A percentile compares a stretch with the other conserved stretches of the same genome.
phyloP scores from a whole-genome alignment of 768 basidiomycete genomes.

The Termitomyces sp. region DNA sequence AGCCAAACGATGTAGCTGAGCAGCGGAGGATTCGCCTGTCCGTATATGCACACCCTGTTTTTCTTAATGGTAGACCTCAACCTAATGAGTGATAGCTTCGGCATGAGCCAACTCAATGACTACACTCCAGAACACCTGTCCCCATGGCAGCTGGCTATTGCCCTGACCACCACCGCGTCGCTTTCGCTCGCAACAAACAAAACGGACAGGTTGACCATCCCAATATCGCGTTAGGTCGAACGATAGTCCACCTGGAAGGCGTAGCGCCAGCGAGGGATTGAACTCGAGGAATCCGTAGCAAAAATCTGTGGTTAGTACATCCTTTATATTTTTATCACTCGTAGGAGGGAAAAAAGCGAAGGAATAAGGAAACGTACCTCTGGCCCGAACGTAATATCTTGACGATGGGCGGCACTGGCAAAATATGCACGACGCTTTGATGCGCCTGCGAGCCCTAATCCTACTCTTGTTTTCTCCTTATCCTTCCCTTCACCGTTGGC shows the following conservation, averaged over 20 bases:
- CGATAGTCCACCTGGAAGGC: conserved; percentile 75
- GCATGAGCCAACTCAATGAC: conserved; percentile 41
- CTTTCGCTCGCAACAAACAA: conserved; percentile 69
- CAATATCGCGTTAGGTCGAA: conserved; percentile 87
- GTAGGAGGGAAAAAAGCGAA: no score
- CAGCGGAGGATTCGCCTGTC: no score
- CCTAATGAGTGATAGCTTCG: no score
- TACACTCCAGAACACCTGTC: conserved; percentile 49
- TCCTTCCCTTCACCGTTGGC: neutral
- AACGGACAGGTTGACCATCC: conserved; percentile 90
- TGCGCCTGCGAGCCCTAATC: conserved; percentile 28
- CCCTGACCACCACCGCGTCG: conserved; percentile 11
- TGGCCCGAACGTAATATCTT: conserved; percentile 57
- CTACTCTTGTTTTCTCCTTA: conserved; percentile 8
- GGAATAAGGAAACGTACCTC: conserved; percentile 29
- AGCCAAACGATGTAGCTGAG: no score
- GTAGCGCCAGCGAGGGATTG: conserved; percentile 55
- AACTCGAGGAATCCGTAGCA: conserved; percentile 85
- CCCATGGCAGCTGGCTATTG: conserved; percentile 36
- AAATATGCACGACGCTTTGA: conserved; percentile 66
- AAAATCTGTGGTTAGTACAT: conserved; percentile 77
- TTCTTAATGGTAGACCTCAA: no score
- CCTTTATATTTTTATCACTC: no score
- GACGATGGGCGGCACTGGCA: conserved; percentile 45
- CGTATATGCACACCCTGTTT: no score